Conservation (phyloP, 2,329 filamentous ascomycete genomes). For the Sporothrix dimorphospora region DNA sequence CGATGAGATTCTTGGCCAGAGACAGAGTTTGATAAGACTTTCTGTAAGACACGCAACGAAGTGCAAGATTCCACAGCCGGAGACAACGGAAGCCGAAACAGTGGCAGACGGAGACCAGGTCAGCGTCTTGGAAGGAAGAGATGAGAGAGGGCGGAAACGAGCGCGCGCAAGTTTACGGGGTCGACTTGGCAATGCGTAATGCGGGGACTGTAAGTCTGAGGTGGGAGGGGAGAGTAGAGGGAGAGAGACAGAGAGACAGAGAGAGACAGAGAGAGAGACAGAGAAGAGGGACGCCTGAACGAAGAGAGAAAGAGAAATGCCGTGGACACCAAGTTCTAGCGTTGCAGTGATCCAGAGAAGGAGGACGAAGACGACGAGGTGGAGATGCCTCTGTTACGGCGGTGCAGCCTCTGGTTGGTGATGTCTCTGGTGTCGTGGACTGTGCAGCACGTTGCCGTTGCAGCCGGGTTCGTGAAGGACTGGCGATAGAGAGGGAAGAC, state of each 20-base stretch:
- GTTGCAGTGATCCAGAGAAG: constrained; percentile 4
- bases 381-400: neutral
- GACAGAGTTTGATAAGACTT: neutral
- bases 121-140: neutral
- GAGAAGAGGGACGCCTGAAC: neutral
- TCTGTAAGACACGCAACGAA: neutral
- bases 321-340: neutral
- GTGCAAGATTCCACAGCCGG: constrained; percentile 19
- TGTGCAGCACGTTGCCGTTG: neutral
- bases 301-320: neutral
- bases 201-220: neutral
- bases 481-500: neutral
- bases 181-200: constrained; percentile 9
- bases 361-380: neutral
- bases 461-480: neutral
- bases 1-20: neutral
- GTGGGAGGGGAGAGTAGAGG: neutral
- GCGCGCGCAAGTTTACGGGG: constrained; percentile 30
- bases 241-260: neutral
- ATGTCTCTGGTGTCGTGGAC: neutral
- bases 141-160: constrained; percentile 24
- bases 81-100: constrained; percentile 8
- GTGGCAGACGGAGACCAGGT: neutral
- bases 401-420: neutral
- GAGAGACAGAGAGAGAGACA: neutral